Base-by-base conservation (phyloP, 2,329 filamentous ascomycete species). In the Epichloe scottii region DNA sequence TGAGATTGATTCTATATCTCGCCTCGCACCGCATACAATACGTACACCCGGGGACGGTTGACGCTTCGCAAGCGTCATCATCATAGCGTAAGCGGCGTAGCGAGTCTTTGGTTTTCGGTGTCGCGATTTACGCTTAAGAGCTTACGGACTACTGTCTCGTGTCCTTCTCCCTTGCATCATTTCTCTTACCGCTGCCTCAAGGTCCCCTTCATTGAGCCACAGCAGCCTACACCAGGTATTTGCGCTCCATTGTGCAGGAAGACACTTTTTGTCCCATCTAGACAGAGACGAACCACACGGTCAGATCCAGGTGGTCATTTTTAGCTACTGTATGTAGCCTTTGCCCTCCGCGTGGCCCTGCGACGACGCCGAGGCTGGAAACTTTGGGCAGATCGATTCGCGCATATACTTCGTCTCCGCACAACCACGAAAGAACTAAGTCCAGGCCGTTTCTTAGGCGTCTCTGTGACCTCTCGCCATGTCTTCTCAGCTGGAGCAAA, bases 401-500 rank as follows among this genome's bases (percentile, higher is more conserved):
- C 26, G 26, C 26, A 26, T 8, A 26, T 26, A 26, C 23, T 26
- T 26, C 6, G 23, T 26, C 23, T 26, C 23, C 23, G 23, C 23
- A 26, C 23, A 26, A 26, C 23, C 23, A 26, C 23, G 23, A 26
- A 26, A 26, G 6, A 26, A 26, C 23, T 8, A 26, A 26, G 23
- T 7, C 23, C 23, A 26, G 23, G 6, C 23, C 23, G 23, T 26
- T 26, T 26, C 23, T 8, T 26, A 26, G 26, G 2, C 8, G 26
- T 26, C 26, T 43, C 45, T 11, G 17, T 33, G 34, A 23, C 14
- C 19, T n/a, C n/a, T 19, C 46, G 17, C 17, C 44, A 53, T 53
- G 51, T 40, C 51, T 34, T 19, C 23, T 5, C 43, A 48, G 11
- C 39, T 39, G 6, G 51, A 49, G n/a, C 48, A 55, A 23, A 59